These are phyloP conservation scores for Euphorbia tirucalli DNA, from an alignment of 345 rosid genomes.

Conservation along the genomic window DNA sequence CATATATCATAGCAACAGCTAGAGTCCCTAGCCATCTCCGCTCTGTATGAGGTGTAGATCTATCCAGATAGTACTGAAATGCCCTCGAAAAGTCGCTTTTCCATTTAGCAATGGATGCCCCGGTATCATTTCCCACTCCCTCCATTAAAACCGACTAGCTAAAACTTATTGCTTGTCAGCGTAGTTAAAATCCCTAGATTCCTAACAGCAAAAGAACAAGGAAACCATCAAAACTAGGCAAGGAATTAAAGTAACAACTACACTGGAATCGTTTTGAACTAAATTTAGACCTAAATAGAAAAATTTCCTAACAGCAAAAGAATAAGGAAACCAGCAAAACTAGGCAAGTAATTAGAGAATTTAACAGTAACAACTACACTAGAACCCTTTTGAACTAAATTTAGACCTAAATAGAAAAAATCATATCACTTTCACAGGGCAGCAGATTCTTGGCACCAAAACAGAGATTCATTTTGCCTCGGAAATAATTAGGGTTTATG, in stretches of 20 bases:
- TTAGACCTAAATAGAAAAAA: neutral
- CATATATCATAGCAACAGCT: conserved; percentile 44
- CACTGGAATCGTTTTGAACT: neutral
- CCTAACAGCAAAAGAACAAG: neutral
- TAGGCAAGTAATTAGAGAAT: neutral
- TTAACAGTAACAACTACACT: neutral
- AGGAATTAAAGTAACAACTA: neutral
- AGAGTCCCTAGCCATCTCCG: conserved; percentile 70
- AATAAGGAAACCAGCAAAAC: neutral
- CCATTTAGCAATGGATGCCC: conserved; percentile 39
- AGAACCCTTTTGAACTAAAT: neutral
- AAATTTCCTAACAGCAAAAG: neutral
- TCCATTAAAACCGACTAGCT: conserved; percentile 32
- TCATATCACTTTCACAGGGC: no score
- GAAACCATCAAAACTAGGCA: neutral
- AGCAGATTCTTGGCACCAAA: neutral
- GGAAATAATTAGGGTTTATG: neutral
- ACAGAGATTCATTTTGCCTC: neutral
- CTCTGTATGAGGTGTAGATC: conserved; percentile 42
- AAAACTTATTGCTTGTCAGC: neutral
- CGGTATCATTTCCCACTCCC: conserved; percentile 31
- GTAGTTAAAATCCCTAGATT: neutral
- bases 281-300: no score
- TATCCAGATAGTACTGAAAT: conserved; percentile 48
- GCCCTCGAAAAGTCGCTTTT: conserved; percentile 44